These are phyloP conservation scores for Xeromyces bisporus DNA, from an alignment of 495 filamentous ascomycete genomes.

Conservation along the genomic window DNA sequence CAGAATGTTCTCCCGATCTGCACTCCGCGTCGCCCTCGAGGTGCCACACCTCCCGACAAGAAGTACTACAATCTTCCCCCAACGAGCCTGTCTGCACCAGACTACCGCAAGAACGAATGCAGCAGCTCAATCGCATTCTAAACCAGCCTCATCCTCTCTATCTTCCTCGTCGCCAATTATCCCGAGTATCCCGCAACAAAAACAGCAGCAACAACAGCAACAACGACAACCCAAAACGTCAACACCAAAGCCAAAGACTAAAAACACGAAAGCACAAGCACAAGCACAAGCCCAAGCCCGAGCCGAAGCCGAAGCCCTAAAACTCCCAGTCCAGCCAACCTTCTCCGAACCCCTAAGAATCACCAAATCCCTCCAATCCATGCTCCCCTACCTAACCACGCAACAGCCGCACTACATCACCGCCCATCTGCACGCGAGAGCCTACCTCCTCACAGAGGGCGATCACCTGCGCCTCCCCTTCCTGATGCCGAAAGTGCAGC, in stretches of 20 bases:
- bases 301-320: slow-evolving; percentile 13
- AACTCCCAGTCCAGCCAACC: slow-evolving; percentile 20
- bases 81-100: slow-evolving; percentile 16
- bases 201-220: slow-evolving; percentile 5
- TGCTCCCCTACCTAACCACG: slow-evolving; percentile 59
- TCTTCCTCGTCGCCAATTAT: too few species aligned
- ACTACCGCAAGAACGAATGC: slow-evolving; percentile 6
- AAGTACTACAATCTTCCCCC: slow-evolving; percentile 22
- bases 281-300: slow-evolving; percentile 8
- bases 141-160: slow-evolving; percentile 9
- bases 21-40: slow-evolving; percentile 20
- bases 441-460: slow-evolving; percentile 80
- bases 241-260: slow-evolving; percentile 4
- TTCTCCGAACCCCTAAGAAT: slow-evolving; percentile 26
- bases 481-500: slow-evolving; percentile 63
- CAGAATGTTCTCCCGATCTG: slow-evolving; percentile 28
- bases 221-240: slow-evolving; percentile 7
- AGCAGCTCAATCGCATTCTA: neutral
- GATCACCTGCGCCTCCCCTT: slow-evolving; percentile 90
- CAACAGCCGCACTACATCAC: slow-evolving; percentile 78
- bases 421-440: slow-evolving; percentile 67
- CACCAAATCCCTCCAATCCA: slow-evolving; percentile 39
- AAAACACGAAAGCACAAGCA: too few species aligned
- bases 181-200: too few species aligned
- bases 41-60: slow-evolving; percentile 16